Base-by-base conservation (phyloP, 306 rosid genomes). In the Citrullus mucosospermus region DNA sequence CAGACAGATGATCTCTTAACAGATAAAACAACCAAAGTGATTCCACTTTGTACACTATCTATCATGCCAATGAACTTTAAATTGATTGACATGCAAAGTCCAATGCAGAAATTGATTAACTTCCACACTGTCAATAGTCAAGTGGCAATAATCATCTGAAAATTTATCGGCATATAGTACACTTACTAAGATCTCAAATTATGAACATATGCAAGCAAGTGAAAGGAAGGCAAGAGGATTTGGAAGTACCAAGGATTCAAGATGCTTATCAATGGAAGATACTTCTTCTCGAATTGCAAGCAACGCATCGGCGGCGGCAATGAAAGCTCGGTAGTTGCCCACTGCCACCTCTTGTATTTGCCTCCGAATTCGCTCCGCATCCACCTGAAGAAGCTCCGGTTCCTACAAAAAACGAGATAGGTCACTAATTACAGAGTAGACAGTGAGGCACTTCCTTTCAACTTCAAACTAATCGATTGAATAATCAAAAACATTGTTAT, bases 311-410 rank as follows among this genome's bases (percentile, higher is more conserved):
- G 98, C 92, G 18, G 99, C 97, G 38, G 98, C 83, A 51, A 96
- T 96, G 85, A 93, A 96, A 0, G 96, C 92, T 16, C 94, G 90
- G 88, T 96, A 96, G 79, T 91, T 96, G 28, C 84, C 89, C 17
- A 96, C 93, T 2, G 99, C 99, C 78, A 92, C 99, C 88, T 96
- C 99, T 53, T 96, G 98, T 95, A 96, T 91, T 89, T 96, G 99
- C 84, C 97, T 83, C 87, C 91, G 96, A 79, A 96, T 96, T 74
- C 99, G 90, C 84, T 96, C 99, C 77, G 98, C 97, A 79, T 96
- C 99, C 36, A 96, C 98, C 46, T 97, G 97, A 22, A 96, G 99
- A 63, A 96, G 93, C 82, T 96, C 99, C 55, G 99, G 99, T 80
- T 96, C 99, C 96, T 91, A 62, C 44, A 69, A 82, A 25, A 1